Evolutionary conservation across 2,329 filamentous ascomycete species (phyloP), one percentile per base, ranked within the genome.

Genomic region (Fusarium veterinarium): DNA sequence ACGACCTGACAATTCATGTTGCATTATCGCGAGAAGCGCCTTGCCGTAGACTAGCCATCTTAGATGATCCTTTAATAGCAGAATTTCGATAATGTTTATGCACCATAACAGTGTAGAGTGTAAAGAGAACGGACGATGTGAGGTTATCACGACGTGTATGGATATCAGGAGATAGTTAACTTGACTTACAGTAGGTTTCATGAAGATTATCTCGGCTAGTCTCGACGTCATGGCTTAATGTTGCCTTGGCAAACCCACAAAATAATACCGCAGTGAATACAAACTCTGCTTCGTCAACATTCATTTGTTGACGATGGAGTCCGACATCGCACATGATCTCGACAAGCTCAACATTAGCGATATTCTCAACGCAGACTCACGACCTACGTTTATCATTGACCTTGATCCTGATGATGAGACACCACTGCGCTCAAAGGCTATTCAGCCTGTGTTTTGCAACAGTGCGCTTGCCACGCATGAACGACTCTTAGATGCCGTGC

Each of bases 311-410:
- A 65, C n/a, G 44, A 75, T 75, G 72, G 60, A 71, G 52, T 55
- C 66, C 28, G 60, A 68, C 19, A 41, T 57, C 23, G 57, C 59
- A 40, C 49, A 68, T 16, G 73, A 73, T 20, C 60, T 75, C 46
- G 80, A 80, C 14, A 80, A 80, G 55, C 63, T 73, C 19, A 80
- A 83, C 10, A 89, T 87, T 14, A 86, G 91, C 52, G 80, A 82
- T n/a, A 61, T 83, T 35, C 74, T 83, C 19, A 77, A 82, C 37
- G 79, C 80, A 35, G 81, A 83, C 55, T 81, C 81, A 1, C 79
- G 81, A 12, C 81, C 81, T 6, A 82, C 81, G 17, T 82, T 83
- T 67, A 75, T 82, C 33, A 73, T 83, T 10, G 81, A 83, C 41
- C 79, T 83, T 11, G 81, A 83, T 53, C 81, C 81, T 1, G 81